These are phyloP conservation scores for Ascochyta lentis DNA, from an alignment of 2,329 filamentous ascomycete species.

Conservation along the genomic window DNA sequence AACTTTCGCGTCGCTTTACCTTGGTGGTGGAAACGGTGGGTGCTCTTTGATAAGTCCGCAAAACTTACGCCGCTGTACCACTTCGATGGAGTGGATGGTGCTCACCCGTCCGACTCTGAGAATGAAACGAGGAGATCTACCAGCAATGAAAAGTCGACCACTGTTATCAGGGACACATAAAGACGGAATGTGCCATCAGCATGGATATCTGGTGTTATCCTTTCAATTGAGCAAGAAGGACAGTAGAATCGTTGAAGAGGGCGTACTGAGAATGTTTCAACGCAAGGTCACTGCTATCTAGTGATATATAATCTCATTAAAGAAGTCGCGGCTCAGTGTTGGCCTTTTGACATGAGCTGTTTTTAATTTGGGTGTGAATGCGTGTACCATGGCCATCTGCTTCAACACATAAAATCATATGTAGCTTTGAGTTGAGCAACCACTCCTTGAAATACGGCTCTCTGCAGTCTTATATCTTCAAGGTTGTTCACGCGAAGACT, in stretches of 20 bases:
- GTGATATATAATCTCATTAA: no score
- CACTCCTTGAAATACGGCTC: conserved; percentile 39
- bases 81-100: conserved; percentile 26
- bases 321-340: no score
- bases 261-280: no score
- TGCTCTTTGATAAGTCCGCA: conserved; percentile 41
- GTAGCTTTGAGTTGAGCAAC: conserved; percentile 40
- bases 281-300: no score
- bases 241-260: no score
- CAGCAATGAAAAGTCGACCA: conserved; percentile 7
- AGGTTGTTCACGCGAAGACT: conserved; percentile 31
- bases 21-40: conserved; percentile 54
- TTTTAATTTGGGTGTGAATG: background rate
- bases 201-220: no score
- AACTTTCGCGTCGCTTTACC: conserved; percentile 44
- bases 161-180: conserved; percentile 5
- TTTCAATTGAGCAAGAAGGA: no score
- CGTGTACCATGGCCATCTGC: background rate
- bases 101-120: background rate
- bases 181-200: no score
- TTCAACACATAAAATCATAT: conserved; percentile 15
- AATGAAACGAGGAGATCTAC: background rate
- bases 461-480: conserved; percentile 36
- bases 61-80: conserved; percentile 37
- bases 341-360: no score